phyloP scores from a whole-genome alignment of 495 filamentous ascomycete species.

The Talaromyces stipitatus region DNA sequence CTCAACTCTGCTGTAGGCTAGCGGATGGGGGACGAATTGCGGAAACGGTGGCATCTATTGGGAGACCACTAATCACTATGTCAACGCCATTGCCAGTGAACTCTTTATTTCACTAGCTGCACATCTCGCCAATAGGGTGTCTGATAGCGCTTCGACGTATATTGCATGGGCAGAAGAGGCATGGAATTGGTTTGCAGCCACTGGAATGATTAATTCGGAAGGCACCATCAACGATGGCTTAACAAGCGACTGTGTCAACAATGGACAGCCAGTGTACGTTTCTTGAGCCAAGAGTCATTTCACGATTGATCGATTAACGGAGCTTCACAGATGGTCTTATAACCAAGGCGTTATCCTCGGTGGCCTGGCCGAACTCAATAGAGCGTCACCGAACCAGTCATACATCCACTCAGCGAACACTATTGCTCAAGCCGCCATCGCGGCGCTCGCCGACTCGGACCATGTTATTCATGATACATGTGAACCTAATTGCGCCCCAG shows the following conservation, averaged over 20 bases:
- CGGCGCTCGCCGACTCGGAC: conserved; percentile 41
- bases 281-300: not conserved
- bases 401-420: conserved; percentile 47
- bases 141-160: conserved; percentile 42
- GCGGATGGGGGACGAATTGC: conserved; percentile 39
- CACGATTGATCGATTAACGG: not conserved
- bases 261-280: conserved; percentile 42
- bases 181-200: conserved; percentile 63
- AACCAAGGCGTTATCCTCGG: conserved; percentile 77
- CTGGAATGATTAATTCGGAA: conserved; percentile 58
- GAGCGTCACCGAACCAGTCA: conserved; percentile 43
- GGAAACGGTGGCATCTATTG: conserved; percentile 56
- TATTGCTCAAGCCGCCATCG: conserved; percentile 61
- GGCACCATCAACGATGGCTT: conserved; percentile 68
- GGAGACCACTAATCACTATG: conserved; percentile 52
- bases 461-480: conserved; percentile 56
- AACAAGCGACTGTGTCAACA: conserved; percentile 53
- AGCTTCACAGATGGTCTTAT: conserved; percentile 52
- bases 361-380: conserved; percentile 58
- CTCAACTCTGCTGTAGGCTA: conserved; percentile 8
- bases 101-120: conserved; percentile 64
- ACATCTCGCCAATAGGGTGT: conserved; percentile 61
- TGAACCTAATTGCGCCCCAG: conserved; percentile 53
- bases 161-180: conserved; percentile 45
- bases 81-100: conserved; percentile 71